Evolutionary conservation across 2,329 filamentous ascomycete genomes (phyloP).

Genomic region (Geosmithia flava): DNA sequence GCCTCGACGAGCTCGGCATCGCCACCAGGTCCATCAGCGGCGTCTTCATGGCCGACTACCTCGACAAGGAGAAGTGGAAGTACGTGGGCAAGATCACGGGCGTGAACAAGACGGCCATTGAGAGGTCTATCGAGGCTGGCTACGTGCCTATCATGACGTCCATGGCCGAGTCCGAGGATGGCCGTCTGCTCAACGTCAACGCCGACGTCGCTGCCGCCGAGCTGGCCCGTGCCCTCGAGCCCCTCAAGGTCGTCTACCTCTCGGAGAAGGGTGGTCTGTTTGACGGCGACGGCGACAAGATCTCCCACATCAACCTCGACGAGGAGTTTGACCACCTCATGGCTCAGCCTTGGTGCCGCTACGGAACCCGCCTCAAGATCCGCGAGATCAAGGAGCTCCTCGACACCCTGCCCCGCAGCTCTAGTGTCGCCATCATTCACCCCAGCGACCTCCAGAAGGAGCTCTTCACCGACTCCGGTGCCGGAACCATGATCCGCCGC

Average conservation of each 20-base stretch:
- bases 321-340: conserved; percentile 92
- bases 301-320: conserved; percentile 93
- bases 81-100: conserved; percentile 90
- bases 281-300: conserved; percentile 87
- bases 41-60: conserved; percentile 85
- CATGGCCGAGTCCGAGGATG: conserved; percentile 87
- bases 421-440: conserved; percentile 95
- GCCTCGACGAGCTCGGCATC: conserved; percentile 80
- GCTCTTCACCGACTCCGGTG: conserved; percentile 89
- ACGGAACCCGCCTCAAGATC: conserved; percentile 93
- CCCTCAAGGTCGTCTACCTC: conserved; percentile 96
- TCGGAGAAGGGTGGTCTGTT: conserved; percentile 95
- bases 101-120: conserved; percentile 82
- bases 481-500: conserved; percentile 81
- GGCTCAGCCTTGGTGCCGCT: conserved; percentile 88
- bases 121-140: conserved; percentile 80
- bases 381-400: conserved; percentile 79
- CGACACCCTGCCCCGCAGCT: conserved; percentile 77
- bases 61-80: conserved; percentile 94
- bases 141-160: conserved; percentile 91
- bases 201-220: conserved; percentile 94
- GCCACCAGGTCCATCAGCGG: conserved; percentile 82
- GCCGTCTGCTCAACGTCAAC: conserved; percentile 92
- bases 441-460: conserved; percentile 93
- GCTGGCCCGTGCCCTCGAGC: conserved; percentile 76